A percentile compares a stretch with the other conserved stretches of the same genome.
Conservation (phyloP, 768 basidiomycete species). For the Crepidotus variabilis region DNA sequence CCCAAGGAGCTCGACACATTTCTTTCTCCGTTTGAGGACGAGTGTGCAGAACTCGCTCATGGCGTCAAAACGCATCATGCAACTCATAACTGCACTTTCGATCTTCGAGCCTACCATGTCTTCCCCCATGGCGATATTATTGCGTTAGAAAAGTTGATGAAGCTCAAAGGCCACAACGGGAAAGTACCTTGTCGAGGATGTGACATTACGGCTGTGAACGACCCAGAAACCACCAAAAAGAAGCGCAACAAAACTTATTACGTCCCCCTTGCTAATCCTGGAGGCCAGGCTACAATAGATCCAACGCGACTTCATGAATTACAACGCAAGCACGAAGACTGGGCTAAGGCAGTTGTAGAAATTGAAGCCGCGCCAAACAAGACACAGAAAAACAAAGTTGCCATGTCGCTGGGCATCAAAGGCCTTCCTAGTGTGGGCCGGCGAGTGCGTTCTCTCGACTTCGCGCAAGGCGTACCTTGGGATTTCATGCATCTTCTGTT, state of each 20-base stretch:
- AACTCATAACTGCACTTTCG: conserved; percentile 14
- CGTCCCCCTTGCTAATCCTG: conserved; percentile 16
- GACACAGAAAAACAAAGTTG: conserved; percentile 13
- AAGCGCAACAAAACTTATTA: conserved; percentile 20
- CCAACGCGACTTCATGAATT: conserved; percentile 11
- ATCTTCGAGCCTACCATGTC: conserved; percentile 26
- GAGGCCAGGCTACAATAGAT: conserved; percentile 2
- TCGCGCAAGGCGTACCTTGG: conserved; percentile 35
- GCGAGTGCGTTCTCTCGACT: conserved; percentile 25
- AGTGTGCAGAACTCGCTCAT: conserved; percentile 24
- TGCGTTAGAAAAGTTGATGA: conserved; percentile 25
- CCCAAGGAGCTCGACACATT: conserved; percentile 37
- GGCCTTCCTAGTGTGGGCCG: conserved; percentile 26
- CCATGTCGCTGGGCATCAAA: conserved; percentile 17
- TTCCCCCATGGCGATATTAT: conserved; percentile 28
- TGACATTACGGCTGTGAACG: conserved; percentile 24
- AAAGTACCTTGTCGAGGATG: conserved; percentile 30
- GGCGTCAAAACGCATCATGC: conserved; percentile 29
- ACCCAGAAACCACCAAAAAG: neutral
- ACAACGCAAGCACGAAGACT: conserved; percentile 15
- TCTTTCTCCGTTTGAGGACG: conserved; percentile 29
- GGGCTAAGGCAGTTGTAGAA: conserved; percentile 7
- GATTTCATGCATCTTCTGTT: conserved; percentile 46
- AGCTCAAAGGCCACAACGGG: conserved; percentile 33
- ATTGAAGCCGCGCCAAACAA: conserved; percentile 11